A percentile compares a stretch with the other conserved stretches of the same genome.
Conservation (phyloP, 176 grass and related monocot species). For the Musa itinerans region DNA sequence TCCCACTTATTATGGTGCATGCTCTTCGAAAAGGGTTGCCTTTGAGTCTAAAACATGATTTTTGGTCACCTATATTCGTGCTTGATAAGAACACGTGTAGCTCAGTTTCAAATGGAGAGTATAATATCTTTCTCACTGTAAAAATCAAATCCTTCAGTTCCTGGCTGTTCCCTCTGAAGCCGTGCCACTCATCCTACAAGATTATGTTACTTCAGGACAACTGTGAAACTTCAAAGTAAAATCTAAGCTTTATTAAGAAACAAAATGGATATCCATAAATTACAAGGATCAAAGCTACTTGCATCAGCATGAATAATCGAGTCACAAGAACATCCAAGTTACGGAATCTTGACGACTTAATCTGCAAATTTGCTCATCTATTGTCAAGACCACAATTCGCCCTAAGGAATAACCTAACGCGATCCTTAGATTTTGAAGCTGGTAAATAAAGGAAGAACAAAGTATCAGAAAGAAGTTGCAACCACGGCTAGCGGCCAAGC, state of each 20-base stretch:
- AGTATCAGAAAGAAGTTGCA: background rate
- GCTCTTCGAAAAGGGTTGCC: slow-evolving; percentile 67
- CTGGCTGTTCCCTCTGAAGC: slow-evolving; percentile 47
- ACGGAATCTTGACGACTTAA: too few relatives aligned
- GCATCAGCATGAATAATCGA: background rate
- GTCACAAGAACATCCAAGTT: too few relatives aligned
- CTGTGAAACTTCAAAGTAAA: background rate
- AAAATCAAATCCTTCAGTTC: slow-evolving; percentile 54
- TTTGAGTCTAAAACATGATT: slow-evolving; percentile 50
- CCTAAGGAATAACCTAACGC: background rate
- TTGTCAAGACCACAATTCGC: background rate
- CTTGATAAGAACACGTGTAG: slow-evolving; percentile 47
- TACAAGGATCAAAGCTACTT: too few relatives aligned
- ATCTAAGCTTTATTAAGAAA: too few relatives aligned
- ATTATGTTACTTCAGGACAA: background rate
- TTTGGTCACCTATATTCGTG: slow-evolving; percentile 32
- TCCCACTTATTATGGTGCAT: slow-evolving; percentile 63
- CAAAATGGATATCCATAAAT: too few relatives aligned
- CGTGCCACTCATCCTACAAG: slow-evolving; percentile 58
- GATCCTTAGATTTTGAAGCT: background rate
- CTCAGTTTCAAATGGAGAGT: slow-evolving; percentile 44
- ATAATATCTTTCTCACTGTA: slow-evolving; percentile 29
- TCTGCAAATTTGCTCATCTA: background rate
- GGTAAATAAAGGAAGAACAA: background rate
- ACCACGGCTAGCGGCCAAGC: too few relatives aligned